Conservation (phyloP, 768 basidiomycete genomes). For the Trametopsis cervina region DNA sequence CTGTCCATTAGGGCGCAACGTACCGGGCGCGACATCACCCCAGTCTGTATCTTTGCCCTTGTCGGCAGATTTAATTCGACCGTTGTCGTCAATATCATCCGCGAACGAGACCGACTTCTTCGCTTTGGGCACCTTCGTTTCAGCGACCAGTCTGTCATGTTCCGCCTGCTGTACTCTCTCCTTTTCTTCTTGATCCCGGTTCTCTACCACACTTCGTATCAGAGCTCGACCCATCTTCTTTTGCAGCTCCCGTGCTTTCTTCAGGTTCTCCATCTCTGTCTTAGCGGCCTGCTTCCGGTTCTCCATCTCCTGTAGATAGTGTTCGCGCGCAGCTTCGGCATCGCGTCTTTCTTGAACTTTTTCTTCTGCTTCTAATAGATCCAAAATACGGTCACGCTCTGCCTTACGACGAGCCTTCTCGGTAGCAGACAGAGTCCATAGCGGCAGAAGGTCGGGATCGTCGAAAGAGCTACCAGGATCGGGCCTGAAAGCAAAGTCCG, state of each 20-base stretch:
- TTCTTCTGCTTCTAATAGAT: conserved; percentile 70
- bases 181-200: conserved; percentile 32
- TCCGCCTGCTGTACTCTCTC: conserved; percentile 24
- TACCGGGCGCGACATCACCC: conserved; percentile 51
- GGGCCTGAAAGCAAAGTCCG: conserved; percentile 14
- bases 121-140: conserved; percentile 26
- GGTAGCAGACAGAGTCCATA: conserved; percentile 36
- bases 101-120: conserved; percentile 68
- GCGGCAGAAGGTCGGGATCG: conserved; percentile 40
- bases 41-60: conserved; percentile 26
- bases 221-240: conserved; percentile 76
- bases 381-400: conserved; percentile 60
- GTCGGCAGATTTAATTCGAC: conserved; percentile 16
- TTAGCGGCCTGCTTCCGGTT: conserved; percentile 44
- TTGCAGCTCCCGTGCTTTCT: conserved; percentile 45
- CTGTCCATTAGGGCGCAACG: conserved; percentile 33
- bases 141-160: conserved; percentile 24
- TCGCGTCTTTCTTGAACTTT: conserved; percentile 35
- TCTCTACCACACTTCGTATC: conserved; percentile 37
- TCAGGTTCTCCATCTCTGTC: conserved; percentile 32
- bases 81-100: conserved; percentile 28
- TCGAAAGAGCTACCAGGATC: conserved; percentile 18
- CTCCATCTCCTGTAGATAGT: conserved; percentile 39
- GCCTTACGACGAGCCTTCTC: conserved; percentile 44
- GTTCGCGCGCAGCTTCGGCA: conserved; percentile 33